Evolutionary conservation across 2,329 filamentous ascomycete genomes (phyloP), one percentile per base, ranked within the genome.

Genomic region (Fusarium sp.): DNA sequence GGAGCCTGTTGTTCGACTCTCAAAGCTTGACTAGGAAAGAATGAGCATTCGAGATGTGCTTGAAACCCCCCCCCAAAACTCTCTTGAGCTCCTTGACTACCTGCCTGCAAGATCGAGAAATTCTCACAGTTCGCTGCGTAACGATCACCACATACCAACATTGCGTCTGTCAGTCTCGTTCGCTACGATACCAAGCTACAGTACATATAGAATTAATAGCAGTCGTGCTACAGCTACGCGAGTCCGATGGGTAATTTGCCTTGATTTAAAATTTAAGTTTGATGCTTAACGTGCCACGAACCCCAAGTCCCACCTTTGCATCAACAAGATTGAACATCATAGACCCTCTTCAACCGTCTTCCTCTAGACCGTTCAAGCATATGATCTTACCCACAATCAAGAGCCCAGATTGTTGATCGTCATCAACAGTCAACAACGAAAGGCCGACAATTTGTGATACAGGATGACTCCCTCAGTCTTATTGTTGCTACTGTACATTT

Each of bases 391-490:
- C 65, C 67, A 51, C 63, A 65, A 61, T 47, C 52, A 29, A 59
- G 41, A 52, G n/a, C 49, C 52, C 40, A 40, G 32, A 30, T 38
- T 22, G 46, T 45, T 56, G 62, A 57, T 49, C 51, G 45, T 30
- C 34, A 52, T 61, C 49, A 71, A 58, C 41, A 29, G 38, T 45
- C 55, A 41, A 47, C 16, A 29, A 40, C 29, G 41, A 34, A 43
- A 32, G 47, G 29, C 41, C 40, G 58, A 51, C 11, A 30, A 32
- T 29, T 22, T 53, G 43, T 15, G 22, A 55, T 32, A 41, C 13
- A 48, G 18, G 27, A 63, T 67, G 62, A 67, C 62, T 70, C 58
- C 57, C 45, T 67, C 45, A 53, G 46, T 51, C 25, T 60, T 18
- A 29, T 48, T 43, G n/a, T 10, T 20, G 20, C 20, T 40, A 20